These are phyloP conservation scores for Aspergillus eucalypticola DNA, from an alignment of 2,329 filamentous ascomycete species.

Conservation along the genomic window DNA sequence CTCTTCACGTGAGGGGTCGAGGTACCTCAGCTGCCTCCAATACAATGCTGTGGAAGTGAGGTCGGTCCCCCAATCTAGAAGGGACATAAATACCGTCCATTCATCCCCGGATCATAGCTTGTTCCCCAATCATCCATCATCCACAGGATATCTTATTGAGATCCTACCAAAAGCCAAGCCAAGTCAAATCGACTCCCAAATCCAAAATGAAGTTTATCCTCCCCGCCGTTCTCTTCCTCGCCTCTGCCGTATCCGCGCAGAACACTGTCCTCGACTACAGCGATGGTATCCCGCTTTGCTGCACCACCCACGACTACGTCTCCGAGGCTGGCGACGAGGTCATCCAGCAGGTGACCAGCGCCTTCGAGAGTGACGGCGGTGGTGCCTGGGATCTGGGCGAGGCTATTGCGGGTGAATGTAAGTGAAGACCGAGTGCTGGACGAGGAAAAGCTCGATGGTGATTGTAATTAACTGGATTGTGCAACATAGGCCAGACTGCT, in stretches of 20 bases:
- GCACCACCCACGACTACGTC: slow-evolving; percentile 1
- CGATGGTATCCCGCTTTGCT: slow-evolving; percentile 5
- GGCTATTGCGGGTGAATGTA: slow-evolving; percentile 5
- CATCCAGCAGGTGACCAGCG: slow-evolving; percentile 4
- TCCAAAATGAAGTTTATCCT: slow-evolving; percentile 3
- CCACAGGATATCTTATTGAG: no score
- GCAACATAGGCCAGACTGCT: background rate
- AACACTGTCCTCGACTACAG: slow-evolving; percentile 4
- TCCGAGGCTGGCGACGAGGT: background rate
- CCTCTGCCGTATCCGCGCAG: background rate
- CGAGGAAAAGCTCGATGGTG: no score
- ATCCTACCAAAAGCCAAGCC: no score
- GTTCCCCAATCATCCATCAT: no score
- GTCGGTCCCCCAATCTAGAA: no score
- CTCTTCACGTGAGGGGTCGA: no score
- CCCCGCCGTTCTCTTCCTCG: background rate
- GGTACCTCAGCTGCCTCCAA: no score
- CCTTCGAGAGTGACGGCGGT: slow-evolving; percentile 1
- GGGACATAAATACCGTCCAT: no score
- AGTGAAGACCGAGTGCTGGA: no score
- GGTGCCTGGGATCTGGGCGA: slow-evolving; percentile 5
- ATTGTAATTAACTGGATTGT: no score
- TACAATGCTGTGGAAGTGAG: no score
- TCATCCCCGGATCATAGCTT: no score
- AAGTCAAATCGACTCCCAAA: background rate